Conservation (phyloP, 2,329 filamentous ascomycete species). For the Trichoderma sp. region DNA sequence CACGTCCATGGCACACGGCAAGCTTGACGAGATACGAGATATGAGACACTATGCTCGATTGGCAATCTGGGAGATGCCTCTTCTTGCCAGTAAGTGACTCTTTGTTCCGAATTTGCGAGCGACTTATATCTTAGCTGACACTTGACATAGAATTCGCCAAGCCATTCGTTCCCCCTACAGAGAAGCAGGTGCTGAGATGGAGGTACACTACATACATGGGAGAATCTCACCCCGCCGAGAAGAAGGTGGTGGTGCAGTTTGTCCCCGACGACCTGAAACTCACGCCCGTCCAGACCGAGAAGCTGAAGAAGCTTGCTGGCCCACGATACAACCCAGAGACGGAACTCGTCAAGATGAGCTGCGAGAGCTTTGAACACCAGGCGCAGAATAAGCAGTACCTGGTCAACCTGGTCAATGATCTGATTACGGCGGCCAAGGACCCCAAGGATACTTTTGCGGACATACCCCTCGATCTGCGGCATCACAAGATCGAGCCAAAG, state of each 20-base stretch:
- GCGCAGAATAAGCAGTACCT: slow-evolving; percentile 98
- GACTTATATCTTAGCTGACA: background rate
- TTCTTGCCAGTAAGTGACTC: slow-evolving; percentile 67
- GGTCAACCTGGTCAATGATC: slow-evolving; percentile 68
- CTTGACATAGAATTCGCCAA: slow-evolving; percentile 68
- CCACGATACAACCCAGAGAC: slow-evolving; percentile 82
- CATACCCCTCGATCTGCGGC: slow-evolving; percentile 82
- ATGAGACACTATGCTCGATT: slow-evolving; percentile 83
- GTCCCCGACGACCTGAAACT: slow-evolving; percentile 70
- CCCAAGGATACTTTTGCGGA: slow-evolving; percentile 80
- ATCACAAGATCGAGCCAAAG: slow-evolving; percentile 69
- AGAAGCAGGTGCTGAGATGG: slow-evolving; percentile 76
- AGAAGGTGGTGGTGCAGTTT: slow-evolving; percentile 94
- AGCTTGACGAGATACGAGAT: slow-evolving; percentile 85
- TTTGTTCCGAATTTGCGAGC: background rate
- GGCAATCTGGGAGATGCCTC: slow-evolving; percentile 92
- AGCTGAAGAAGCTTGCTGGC: slow-evolving; percentile 85
- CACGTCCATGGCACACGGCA: slow-evolving; percentile 74
- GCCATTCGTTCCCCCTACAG: slow-evolving; percentile 70
- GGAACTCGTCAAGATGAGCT: slow-evolving; percentile 82
- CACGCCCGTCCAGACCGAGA: slow-evolving; percentile 64
- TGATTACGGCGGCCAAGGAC: slow-evolving; percentile 77
- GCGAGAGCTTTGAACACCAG: slow-evolving; percentile 82
- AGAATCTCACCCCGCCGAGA: slow-evolving; percentile 84
- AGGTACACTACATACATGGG: slow-evolving; percentile 97